These are phyloP conservation scores for Dictyostelium capitatum DNA, from an alignment of 78 protist species.

Conservation along the genomic window DNA sequence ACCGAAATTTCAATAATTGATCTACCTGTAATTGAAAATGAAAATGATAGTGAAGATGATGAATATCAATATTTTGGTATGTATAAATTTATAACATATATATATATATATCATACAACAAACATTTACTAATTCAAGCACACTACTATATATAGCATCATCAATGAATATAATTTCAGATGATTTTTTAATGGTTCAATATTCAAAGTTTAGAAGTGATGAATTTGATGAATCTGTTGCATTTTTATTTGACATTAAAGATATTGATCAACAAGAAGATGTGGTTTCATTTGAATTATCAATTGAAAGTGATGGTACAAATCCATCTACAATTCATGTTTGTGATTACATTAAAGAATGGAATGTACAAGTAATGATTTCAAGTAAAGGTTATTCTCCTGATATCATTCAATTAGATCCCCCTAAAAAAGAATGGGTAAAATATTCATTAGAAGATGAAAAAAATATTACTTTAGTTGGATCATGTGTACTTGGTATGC, in stretches of 20 bases:
- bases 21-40: not conserved
- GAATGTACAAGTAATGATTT: not conserved
- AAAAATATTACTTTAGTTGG: not conserved
- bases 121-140: not conserved
- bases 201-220: not conserved
- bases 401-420: not conserved
- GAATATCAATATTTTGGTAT: not conserved
- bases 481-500: not conserved
- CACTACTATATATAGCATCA: not conserved
- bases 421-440: not conserved
- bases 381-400: not conserved
- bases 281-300: not conserved
- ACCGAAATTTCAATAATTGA: too few species aligned
- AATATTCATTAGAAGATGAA: not conserved
- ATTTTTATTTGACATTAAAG: constrained; percentile 3
- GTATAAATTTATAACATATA: too few species aligned
- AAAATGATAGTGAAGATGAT: not conserved
- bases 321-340: not conserved
- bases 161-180: not conserved
- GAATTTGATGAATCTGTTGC: not conserved
- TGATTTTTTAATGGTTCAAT: not conserved
- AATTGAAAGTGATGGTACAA: not conserved
- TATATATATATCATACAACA: not conserved
- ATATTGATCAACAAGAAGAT: not conserved
- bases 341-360: constrained; percentile 1